Base-by-base conservation (phyloP, 2,329 filamentous ascomycete species). In the Sporothrix protearum region DNA sequence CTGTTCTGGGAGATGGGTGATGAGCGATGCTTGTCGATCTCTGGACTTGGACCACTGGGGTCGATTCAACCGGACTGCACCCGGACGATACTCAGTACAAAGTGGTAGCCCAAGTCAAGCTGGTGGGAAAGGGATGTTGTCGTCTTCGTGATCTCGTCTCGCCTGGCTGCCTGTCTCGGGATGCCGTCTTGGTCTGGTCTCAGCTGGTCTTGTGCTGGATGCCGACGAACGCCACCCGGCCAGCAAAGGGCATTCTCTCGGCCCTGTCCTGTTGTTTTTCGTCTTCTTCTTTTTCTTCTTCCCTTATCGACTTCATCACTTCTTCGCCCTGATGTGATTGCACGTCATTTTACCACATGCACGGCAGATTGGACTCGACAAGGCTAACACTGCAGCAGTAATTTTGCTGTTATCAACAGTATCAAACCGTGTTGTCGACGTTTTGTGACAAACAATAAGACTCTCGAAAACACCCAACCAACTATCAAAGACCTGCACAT, bases 11-110 rank as follows among this genome's bases (percentile, higher is more conserved):
- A 64, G 55, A 59, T 42, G 39, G 39, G 12, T 25, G 25, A 49
- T 49, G 63, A n/a, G 33, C 42, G 63, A 64, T 47, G 25, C 10
- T 47, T 66, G 63, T 49, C 42, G 63, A 66, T 66, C 63, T 22
- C 25, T 28, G n/a, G 19, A 33, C 22, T 59, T 53, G 49, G 49
- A 14, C 25, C n/a, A 14, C 22, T 28, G 22, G n/a, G n/a, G n/a
- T n/a, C n/a, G n/a, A n/a, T n/a, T n/a, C n/a, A n/a, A n/a, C n/a
- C n/a, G n/a, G 49, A 25, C 22, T 53, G 49, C 49, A 53, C 22
- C n/a, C 49, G 49, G 55, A 59, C 22, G 14, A 25, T 57, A 8
- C 5, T 55, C 5, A 30, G 22, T 14, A 59, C 8, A 42, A n/a
- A 12, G 33, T 9, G n/a, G n/a, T n/a, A n/a, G n/a, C n/a, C n/a